phyloP scores from a whole-genome alignment of 2,329 filamentous ascomycete species.

The Curvularia sp. region DNA sequence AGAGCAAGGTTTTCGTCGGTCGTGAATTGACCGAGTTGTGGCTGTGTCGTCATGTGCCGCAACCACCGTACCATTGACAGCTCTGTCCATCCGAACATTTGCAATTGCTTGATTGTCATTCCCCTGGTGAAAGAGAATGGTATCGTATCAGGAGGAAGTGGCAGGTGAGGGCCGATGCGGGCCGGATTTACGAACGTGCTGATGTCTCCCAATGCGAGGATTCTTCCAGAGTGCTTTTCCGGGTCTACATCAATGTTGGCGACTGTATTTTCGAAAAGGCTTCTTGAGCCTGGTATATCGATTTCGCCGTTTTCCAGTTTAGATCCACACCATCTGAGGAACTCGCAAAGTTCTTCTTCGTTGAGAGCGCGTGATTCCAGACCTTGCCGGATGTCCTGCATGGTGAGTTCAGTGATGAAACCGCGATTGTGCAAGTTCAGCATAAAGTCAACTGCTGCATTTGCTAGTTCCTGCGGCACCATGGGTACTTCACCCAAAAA shows the following conservation, averaged over 20 bases:
- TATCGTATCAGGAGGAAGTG: conserved; percentile 80
- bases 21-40: conserved; percentile 68
- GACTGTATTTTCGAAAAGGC: conserved; percentile 81
- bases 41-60: conserved; percentile 70
- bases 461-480: conserved; percentile 76
- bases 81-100: conserved; percentile 84
- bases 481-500: conserved; percentile 92
- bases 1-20: conserved; percentile 75
- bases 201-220: conserved; percentile 80
- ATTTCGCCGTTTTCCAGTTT: conserved; percentile 77
- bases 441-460: conserved; percentile 74
- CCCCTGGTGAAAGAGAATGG: conserved; percentile 82
- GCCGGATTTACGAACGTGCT: conserved; percentile 76
- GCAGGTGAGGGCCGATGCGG: conserved; percentile 81
- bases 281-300: conserved; percentile 70
- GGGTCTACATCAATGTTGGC: conserved; percentile 65
- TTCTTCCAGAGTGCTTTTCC: conserved; percentile 65
- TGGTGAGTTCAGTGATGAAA: conserved; percentile 84
- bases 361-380: conserved; percentile 82
- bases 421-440: conserved; percentile 82
- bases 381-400: conserved; percentile 83
- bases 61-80: conserved; percentile 88
- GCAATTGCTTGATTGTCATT: conserved; percentile 71
- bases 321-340: conserved; percentile 82
- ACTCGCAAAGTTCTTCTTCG: conserved; percentile 78